Evolutionary conservation across 2,329 filamentous ascomycete genomes (phyloP).

Genomic region (Amylocarpus encephaloides): DNA sequence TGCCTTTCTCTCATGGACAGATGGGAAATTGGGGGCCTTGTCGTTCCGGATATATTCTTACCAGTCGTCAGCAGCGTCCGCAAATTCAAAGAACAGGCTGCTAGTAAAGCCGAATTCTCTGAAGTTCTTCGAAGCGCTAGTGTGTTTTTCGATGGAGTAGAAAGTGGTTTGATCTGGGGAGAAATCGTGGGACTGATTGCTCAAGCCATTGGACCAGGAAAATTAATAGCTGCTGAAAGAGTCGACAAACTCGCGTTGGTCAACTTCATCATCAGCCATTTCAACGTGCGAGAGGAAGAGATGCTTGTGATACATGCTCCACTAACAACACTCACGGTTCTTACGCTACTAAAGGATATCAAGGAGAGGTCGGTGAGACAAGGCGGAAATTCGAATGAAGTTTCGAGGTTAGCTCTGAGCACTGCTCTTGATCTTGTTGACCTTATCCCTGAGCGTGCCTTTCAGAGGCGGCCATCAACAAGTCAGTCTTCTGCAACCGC

Average conservation of each 20-base stretch:
- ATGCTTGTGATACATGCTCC: slow-evolving; percentile 87
- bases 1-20: slow-evolving; percentile 95
- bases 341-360: slow-evolving; percentile 50
- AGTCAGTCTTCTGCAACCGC: slow-evolving; percentile 21
- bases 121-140: slow-evolving; percentile 91
- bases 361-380: slow-evolving; percentile 34
- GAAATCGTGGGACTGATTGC: slow-evolving; percentile 67
- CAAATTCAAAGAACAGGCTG: slow-evolving; percentile 60
- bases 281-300: slow-evolving; percentile 93
- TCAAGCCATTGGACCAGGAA: slow-evolving; percentile 47
- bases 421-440: slow-evolving; percentile 54
- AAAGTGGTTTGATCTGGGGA: slow-evolving; percentile 87
- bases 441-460: slow-evolving; percentile 58
- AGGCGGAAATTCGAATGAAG: slow-evolving; percentile 19
- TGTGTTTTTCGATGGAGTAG: slow-evolving; percentile 95
- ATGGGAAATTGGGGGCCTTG: slow-evolving; percentile 89
- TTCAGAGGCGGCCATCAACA: slow-evolving; percentile 36
- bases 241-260: slow-evolving; percentile 65
- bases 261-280: slow-evolving; percentile 75
- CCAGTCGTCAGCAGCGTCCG: slow-evolving; percentile 77
- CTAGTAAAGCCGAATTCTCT: slow-evolving; percentile 63
- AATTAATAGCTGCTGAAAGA: slow-evolving; percentile 36
- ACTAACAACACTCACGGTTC: slow-evolving; percentile 60
- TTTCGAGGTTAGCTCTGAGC: slow-evolving; percentile 34
- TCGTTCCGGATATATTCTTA: slow-evolving; percentile 84